Base-by-base conservation (phyloP, 73 alveolate species). In the Effrenium voratum region DNA sequence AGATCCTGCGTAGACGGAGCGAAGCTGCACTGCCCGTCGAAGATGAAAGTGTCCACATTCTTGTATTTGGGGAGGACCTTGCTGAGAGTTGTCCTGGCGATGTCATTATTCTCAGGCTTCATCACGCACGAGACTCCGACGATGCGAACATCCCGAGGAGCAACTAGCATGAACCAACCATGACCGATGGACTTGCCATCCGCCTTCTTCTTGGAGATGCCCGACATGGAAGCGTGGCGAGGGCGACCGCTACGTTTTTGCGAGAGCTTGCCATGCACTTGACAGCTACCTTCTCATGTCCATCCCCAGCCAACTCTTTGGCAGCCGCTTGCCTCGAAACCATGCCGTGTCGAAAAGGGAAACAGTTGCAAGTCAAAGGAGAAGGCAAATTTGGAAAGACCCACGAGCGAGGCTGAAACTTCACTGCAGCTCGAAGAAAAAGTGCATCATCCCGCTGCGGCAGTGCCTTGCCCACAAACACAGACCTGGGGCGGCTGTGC, bases 91-190 rank as follows among this genome's bases (percentile, higher is more conserved):
- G 12, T 41, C 6, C 30, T 52, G 40, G 34, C 59, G 15, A 52
- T 30, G 38, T 19, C 45, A 57, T 57, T 52, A 63, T 60, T 38
- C n/a, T 38, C 57, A 4, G 63, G 45, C 52, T 57, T 55, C 16
- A 28, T 12, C 90, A 79, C 28, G 90, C 46, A 45, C 5, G 90
- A 24, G 46, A 79, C 90, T 8, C 46, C 66, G 32, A 79, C 68
- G 45, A 79, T 43, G 41, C 86, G 57, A 15, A 24, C 45, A 28
- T 79, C 68, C 24, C 30, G 38, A 10, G 90, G 90, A 28, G 43
- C 24, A 32, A 79, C 90, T 43, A 79, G 66, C 68, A 79, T 79
- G 68, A 79, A 45, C 90, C 90, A 79, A 24, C 90, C 90, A 79
- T 79, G 40, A 3, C 68, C 90, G 28, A 24, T 44, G 4, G 90